Evolutionary conservation across 345 rosid species (phyloP).

Genomic region (Cardamine occulta): DNA sequence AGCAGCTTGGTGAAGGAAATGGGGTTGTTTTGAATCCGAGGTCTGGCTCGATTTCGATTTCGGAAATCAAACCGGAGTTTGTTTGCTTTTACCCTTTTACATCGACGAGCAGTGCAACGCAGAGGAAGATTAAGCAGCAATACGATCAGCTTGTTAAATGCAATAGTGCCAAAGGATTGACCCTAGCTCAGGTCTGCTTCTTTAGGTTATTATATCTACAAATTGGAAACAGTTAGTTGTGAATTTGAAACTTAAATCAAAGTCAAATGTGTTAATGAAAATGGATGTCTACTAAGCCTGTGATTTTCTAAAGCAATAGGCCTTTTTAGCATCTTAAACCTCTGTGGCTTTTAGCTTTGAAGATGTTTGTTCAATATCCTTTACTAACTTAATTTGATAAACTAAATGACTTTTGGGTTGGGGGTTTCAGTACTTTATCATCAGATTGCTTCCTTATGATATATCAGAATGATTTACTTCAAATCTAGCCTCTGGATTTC

Average conservation of each 20-base stretch:
- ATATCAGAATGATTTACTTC: constrained; percentile 10
- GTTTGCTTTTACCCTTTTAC: constrained; percentile 83
- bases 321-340: background rate
- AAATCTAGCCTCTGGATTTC: constrained; percentile 3
- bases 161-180: constrained; percentile 66
- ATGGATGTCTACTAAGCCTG: constrained; percentile 17
- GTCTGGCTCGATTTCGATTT: constrained; percentile 46
- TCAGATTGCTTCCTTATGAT: constrained; percentile 25
- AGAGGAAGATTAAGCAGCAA: constrained; percentile 93
- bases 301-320: constrained; percentile 17
- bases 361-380: constrained; percentile 18
- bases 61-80: constrained; percentile 58
- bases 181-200: constrained; percentile 70
- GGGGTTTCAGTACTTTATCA: background rate
- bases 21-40: constrained; percentile 49
- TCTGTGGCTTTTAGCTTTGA: constrained; percentile 17
- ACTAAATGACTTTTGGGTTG: background rate
- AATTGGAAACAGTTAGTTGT: background rate
- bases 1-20: constrained; percentile 30
- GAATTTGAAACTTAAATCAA: constrained; percentile 1
- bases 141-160: constrained; percentile 80
- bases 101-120: constrained; percentile 80
- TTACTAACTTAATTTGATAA: too few relatives aligned
- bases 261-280: background rate
- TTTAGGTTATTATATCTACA: background rate